A percentile compares a stretch with the other conserved stretches of the same genome.
phyloP scores from a whole-genome alignment of 441 rosid species.

The Biscutella auriculata region DNA sequence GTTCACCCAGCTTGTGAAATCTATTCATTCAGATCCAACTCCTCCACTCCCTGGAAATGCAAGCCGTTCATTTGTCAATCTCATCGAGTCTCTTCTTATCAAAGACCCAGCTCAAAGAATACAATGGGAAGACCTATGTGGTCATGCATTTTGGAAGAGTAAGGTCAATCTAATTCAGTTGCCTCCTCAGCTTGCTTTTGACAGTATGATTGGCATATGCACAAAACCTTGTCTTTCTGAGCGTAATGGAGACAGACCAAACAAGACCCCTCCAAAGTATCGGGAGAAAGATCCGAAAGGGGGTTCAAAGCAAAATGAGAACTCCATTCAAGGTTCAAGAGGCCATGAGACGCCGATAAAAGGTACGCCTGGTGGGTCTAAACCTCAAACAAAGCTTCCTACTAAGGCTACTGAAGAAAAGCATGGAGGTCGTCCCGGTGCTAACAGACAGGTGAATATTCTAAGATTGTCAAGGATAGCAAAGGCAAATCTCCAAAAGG shows the following conservation, averaged over 20 bases:
- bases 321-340: slow-evolving; percentile 37
- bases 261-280: slow-evolving; percentile 63
- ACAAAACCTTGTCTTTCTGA: slow-evolving; percentile 77
- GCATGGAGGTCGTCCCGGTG: slow-evolving; percentile 48
- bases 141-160: slow-evolving; percentile 81
- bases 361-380: slow-evolving; percentile 44
- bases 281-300: slow-evolving; percentile 68
- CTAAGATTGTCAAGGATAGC: slow-evolving; percentile 88
- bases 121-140: slow-evolving; percentile 77
- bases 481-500: slow-evolving; percentile 74
- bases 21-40: slow-evolving; percentile 76
- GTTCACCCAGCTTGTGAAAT: slow-evolving; percentile 79
- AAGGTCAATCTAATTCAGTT: slow-evolving; percentile 42
- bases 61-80: slow-evolving; percentile 67
- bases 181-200: slow-evolving; percentile 88
- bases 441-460: slow-evolving; percentile 64
- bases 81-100: slow-evolving; percentile 71
- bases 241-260: slow-evolving; percentile 57
- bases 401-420: slow-evolving; percentile 52
- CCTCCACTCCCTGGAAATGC: slow-evolving; percentile 90
- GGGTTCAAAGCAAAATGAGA: slow-evolving; percentile 49
- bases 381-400: slow-evolving; percentile 42
- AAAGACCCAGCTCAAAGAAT: slow-evolving; percentile 94
- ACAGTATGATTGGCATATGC: slow-evolving; percentile 51
- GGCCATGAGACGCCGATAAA: slow-evolving; percentile 57